phyloP scores from a whole-genome alignment of 371 early-diverging fungal genomes.

The Mortierella sp. region DNA sequence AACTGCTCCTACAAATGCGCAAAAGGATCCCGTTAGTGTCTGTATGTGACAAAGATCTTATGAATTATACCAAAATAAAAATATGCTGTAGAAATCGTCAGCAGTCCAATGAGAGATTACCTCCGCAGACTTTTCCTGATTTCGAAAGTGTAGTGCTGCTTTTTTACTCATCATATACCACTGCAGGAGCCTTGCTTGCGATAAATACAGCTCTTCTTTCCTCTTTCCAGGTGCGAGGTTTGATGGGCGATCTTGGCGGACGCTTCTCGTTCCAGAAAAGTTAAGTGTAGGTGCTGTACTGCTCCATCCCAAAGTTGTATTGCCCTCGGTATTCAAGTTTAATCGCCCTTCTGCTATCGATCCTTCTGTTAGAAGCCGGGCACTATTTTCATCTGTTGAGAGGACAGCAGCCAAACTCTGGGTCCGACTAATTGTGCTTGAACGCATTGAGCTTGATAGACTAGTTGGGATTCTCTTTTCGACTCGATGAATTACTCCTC shows the following conservation, averaged over 20 bases:
- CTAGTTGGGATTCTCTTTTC: constrained; percentile 14
- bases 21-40: background rate
- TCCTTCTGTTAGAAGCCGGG: background rate
- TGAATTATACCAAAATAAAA: background rate
- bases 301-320: background rate
- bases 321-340: background rate
- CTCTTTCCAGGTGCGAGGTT: constrained; percentile 6
- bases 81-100: background rate
- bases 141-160: constrained; percentile 10
- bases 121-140: constrained; percentile 29
- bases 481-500: constrained; percentile 14
- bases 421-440: background rate
- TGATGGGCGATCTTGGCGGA: constrained; percentile 12
- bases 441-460: background rate
- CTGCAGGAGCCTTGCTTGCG: constrained; percentile 47
- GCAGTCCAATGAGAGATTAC: constrained; percentile 11
- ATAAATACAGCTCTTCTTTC: constrained; percentile 43
- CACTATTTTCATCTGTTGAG: background rate
- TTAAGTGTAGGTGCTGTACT: background rate
- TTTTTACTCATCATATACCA: constrained; percentile 27
- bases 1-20: constrained; percentile 15
- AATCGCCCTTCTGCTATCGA: background rate
- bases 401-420: too few species aligned
- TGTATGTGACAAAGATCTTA: background rate
- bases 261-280: constrained; percentile 16